Percentiles rank a stretch among this genome's conserved stretches.
Conservation (phyloP, 805 yeast genomes). For the Candida railenensis region DNA sequence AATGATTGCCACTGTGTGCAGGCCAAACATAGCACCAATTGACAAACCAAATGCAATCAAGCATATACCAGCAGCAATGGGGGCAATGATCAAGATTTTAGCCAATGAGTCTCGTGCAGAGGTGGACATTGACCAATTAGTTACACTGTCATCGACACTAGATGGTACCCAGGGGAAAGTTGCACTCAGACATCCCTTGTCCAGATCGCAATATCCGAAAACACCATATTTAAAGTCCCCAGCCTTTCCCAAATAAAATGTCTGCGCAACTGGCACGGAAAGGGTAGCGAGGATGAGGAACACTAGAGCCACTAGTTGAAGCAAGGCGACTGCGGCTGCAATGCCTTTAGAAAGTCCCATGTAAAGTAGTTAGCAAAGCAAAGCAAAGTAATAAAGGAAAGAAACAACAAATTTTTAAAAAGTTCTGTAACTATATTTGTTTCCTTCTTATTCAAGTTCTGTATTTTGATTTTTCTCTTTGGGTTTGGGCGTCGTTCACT, state of each 20-base stretch:
- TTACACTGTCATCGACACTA: constrained; percentile 17
- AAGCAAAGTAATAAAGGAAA: too few relatives aligned
- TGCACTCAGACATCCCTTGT: constrained; percentile 41
- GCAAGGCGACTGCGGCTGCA: constrained; percentile 39
- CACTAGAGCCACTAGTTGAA: constrained; percentile 55
- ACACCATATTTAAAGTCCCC: constrained; percentile 54
- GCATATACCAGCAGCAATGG: constrained; percentile 66
- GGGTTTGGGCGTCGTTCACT: background rate
- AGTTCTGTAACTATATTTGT: background rate
- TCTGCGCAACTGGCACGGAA: constrained; percentile 55
- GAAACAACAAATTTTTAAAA: background rate
- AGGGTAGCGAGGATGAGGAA: constrained; percentile 60
- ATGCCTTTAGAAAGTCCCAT: constrained; percentile 27
- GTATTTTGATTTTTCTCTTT: background rate
- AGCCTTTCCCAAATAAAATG: constrained; percentile 50
- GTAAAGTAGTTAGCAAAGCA: background rate
- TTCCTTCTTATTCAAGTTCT: background rate
- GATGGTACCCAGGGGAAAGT: constrained; percentile 46
- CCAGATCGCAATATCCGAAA: constrained; percentile 58
- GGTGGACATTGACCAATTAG: constrained; percentile 50
- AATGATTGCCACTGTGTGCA: constrained; percentile 26
- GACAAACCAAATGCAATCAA: constrained; percentile 33
- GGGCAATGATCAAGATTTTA: constrained; percentile 56
- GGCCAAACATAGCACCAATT: constrained; percentile 22
- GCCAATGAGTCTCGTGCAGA: constrained; percentile 51